Percentiles rank a stretch among this genome's conserved stretches.
These are phyloP conservation scores for Penicillium sp. DNA, from an alignment of 2,329 filamentous ascomycete species.

Conservation along the genomic window DNA sequence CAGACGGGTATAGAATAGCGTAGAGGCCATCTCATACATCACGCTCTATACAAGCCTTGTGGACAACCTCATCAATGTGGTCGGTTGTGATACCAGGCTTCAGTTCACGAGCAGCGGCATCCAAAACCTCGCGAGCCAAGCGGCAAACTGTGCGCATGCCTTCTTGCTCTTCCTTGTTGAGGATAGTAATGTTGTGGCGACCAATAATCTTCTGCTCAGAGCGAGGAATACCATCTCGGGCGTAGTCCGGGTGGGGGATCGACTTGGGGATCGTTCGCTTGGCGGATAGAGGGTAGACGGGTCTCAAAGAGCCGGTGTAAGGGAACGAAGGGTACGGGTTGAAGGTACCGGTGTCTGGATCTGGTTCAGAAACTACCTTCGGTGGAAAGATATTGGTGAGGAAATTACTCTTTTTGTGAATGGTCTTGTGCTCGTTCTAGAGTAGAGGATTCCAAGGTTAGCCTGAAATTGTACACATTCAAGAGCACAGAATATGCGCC, in stretches of 20 bases:
- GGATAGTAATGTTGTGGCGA: slow-evolving; percentile 78
- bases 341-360: slow-evolving; percentile 84
- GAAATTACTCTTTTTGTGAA: slow-evolving; percentile 78
- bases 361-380: slow-evolving; percentile 84
- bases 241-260: slow-evolving; percentile 86
- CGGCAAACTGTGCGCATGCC: slow-evolving; percentile 92
- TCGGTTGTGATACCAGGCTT: slow-evolving; percentile 95
- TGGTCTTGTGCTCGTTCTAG: slow-evolving; percentile 77
- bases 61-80: slow-evolving; percentile 90
- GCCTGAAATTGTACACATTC: slow-evolving; percentile 13
- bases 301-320: slow-evolving; percentile 79
- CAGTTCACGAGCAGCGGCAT: slow-evolving; percentile 80
- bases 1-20: neutral
- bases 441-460: neutral
- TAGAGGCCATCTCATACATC: slow-evolving; percentile 63
- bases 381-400: slow-evolving; percentile 74
- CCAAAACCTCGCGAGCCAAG: slow-evolving; percentile 85
- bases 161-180: slow-evolving; percentile 78
- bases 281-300: slow-evolving; percentile 81
- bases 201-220: slow-evolving; percentile 67
- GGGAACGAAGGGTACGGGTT: slow-evolving; percentile 90
- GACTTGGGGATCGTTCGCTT: slow-evolving; percentile 73
- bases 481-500: slow-evolving; percentile 17
- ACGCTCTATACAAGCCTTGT: slow-evolving; percentile 91
- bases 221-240: slow-evolving; percentile 73